Conservation (phyloP, 2,329 filamentous ascomycete genomes). For the Diplodia intermedia region DNA sequence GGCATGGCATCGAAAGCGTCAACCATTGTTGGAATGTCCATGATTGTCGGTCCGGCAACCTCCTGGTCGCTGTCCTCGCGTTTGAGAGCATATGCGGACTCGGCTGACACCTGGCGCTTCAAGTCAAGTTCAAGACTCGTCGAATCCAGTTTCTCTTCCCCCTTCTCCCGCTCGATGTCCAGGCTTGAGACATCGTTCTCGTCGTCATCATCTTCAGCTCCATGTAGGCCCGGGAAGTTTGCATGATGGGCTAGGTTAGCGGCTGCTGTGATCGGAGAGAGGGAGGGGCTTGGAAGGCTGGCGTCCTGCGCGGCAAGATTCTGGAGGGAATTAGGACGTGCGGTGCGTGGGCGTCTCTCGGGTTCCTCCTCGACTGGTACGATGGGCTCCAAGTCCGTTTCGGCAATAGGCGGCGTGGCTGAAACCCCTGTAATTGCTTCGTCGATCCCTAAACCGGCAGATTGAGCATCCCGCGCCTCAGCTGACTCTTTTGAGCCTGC, state of each 20-base stretch:
- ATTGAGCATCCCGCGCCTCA: conserved; percentile 7
- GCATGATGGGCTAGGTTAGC: conserved; percentile 61
- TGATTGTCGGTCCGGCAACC: conserved; percentile 55
- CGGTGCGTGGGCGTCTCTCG: conserved; percentile 30
- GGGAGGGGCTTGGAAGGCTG: conserved; percentile 89
- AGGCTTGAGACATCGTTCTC: conserved; percentile 48
- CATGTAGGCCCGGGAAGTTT: conserved; percentile 41
- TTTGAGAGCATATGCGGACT: conserved; percentile 10
- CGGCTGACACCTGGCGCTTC: neutral
- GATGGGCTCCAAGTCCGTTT: conserved; percentile 70
- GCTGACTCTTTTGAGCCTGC: neutral
- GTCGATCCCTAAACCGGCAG: conserved; percentile 19
- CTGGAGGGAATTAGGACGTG: conserved; percentile 63
- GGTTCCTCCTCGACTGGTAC: conserved; percentile 49
- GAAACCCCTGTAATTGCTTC: conserved; percentile 58
- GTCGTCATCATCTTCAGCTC: conserved; percentile 40
- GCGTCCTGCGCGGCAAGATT: conserved; percentile 81
- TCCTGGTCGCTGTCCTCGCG: conserved; percentile 41
- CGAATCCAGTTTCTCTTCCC: conserved; percentile 1
- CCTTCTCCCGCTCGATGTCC: conserved; percentile 38
- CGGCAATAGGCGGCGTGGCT: conserved; percentile 77
- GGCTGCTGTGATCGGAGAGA: conserved; percentile 87
- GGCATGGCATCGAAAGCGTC: conserved; percentile 92
- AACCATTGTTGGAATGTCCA: conserved; percentile 85
- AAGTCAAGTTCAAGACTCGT: conserved; percentile 7